Evolutionary conservation across 2,329 filamentous ascomycete species (phyloP), one percentile per base, ranked within the genome.

Genomic region (Aspergillus jensenii): DNA sequence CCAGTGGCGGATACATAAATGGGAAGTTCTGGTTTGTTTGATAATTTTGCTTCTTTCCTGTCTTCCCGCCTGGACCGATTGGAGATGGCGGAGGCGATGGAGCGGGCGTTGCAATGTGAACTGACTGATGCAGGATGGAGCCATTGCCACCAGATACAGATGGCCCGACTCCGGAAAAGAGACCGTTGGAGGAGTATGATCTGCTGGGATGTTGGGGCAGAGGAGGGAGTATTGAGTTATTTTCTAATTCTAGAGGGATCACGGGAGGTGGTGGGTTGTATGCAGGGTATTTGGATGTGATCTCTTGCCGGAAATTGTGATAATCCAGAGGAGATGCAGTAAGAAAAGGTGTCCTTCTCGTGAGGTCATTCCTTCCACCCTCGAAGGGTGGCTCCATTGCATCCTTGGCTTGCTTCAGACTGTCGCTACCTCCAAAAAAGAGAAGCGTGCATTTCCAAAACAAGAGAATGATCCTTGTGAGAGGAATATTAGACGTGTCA

Each of bases 21-120:
- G 95, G 95, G 64, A 99, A 98, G 71, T 97, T 95, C 68, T 99
- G 95, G 70, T 99, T 99, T 0, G 95, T 99, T 74, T 99, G 95
- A 68, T 99, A 99, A 66, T 98, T 99, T 70, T 99, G 95, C 72
- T 99, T 99, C 81, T 99, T 99, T 1, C 90, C 93, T 52, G 90
- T 91, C 74, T 98, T 99, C 0, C 92, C 92, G 25, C 92, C 85
- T 3, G 85, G 84, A 1, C 85, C 93, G 35, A 89, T 88, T 9
- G 95, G 95, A 1, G 93, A 97, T 1, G 95, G 95, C 0, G 95
- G 95, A 23, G 95, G 95, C 0, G 95, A 99, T 1, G 95, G 95
- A 0, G 93, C 93, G 0, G 95, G 95, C 1, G 95, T 99, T n/a
- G 95, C 95, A 66, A 99, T 99, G 73, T 99, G 95, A 6, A 99